Conservation (phyloP, 2,329 filamentous ascomycete species). For the Dothideomycetes sp. region DNA sequence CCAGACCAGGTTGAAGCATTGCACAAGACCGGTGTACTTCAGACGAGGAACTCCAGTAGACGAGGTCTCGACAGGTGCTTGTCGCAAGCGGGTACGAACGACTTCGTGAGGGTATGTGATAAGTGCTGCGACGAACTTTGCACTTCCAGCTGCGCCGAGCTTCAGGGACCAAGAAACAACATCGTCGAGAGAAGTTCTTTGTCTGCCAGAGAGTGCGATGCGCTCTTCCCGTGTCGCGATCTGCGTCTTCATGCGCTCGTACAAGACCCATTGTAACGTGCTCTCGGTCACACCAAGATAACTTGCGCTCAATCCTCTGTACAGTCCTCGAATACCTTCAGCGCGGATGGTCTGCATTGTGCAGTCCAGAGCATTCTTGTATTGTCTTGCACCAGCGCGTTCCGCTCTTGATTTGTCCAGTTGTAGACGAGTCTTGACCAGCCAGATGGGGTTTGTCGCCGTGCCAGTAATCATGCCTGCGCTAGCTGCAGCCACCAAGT, state of each 20-base stretch:
- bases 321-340: slow-evolving; percentile 74
- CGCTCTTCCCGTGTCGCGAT: slow-evolving; percentile 56
- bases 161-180: slow-evolving; percentile 72
- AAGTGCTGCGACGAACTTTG: slow-evolving; percentile 77
- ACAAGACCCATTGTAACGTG: slow-evolving; percentile 87
- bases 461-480: slow-evolving; percentile 83
- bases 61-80: slow-evolving; percentile 55
- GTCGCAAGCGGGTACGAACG: slow-evolving; percentile 72
- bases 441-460: slow-evolving; percentile 91
- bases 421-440: slow-evolving; percentile 88
- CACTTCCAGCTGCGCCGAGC: slow-evolving; percentile 66
- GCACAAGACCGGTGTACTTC: slow-evolving; percentile 81
- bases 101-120: slow-evolving; percentile 91
- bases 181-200: slow-evolving; percentile 62
- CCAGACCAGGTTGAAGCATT: slow-evolving; percentile 82
- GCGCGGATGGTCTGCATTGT: slow-evolving; percentile 69
- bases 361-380: slow-evolving; percentile 83
- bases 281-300: slow-evolving; percentile 87
- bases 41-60: slow-evolving; percentile 49
- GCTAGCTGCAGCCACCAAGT: slow-evolving; percentile 64
- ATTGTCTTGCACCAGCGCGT: slow-evolving; percentile 53
- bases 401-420: slow-evolving; percentile 76
- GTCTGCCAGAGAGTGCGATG: slow-evolving; percentile 46
- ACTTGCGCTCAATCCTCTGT: slow-evolving; percentile 82
- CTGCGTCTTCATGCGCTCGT: slow-evolving; percentile 81